Conservation (phyloP, 2,329 filamentous ascomycete genomes). For the Endothia cerciana region DNA sequence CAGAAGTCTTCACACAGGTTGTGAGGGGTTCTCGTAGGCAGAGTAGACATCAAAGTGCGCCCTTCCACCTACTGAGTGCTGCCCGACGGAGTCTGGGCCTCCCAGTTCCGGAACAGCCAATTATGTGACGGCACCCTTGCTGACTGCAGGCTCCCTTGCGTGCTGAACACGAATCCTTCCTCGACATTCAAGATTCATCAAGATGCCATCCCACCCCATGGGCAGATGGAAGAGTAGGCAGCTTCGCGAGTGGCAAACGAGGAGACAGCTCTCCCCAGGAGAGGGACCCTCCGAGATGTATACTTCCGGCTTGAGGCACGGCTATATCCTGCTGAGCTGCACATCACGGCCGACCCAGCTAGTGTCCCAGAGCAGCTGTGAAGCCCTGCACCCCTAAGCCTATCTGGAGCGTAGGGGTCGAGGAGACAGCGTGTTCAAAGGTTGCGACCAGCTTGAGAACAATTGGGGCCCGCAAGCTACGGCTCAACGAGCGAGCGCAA, state of each 20-base stretch:
- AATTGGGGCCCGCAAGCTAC: too few relatives aligned
- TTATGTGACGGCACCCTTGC: not conserved
- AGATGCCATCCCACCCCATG: too few relatives aligned
- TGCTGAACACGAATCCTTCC: not conserved
- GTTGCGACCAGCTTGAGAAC: too few relatives aligned
- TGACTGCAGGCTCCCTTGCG: not conserved
- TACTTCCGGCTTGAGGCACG: not conserved
- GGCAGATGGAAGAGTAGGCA: too few relatives aligned
- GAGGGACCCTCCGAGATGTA: not conserved
- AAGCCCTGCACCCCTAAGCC: not conserved
- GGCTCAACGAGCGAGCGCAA: too few relatives aligned
- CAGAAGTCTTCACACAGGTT: not conserved
- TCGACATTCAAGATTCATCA: too few relatives aligned
- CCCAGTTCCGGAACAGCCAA: not conserved
- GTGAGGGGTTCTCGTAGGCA: not conserved
- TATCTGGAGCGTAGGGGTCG: too few relatives aligned
- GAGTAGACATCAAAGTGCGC: not conserved
- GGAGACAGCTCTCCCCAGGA: not conserved
- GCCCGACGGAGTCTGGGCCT: not conserved
- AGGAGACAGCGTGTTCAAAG: too few relatives aligned
- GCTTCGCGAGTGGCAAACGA: too few relatives aligned
- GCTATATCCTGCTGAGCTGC: not conserved
- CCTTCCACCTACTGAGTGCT: not conserved
- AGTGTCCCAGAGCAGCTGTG: not conserved
- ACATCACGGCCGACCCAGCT: not conserved